Evolutionary conservation across 352 stramenopile genomes (phyloP).

Genomic region (Phytophthora fragariae): DNA sequence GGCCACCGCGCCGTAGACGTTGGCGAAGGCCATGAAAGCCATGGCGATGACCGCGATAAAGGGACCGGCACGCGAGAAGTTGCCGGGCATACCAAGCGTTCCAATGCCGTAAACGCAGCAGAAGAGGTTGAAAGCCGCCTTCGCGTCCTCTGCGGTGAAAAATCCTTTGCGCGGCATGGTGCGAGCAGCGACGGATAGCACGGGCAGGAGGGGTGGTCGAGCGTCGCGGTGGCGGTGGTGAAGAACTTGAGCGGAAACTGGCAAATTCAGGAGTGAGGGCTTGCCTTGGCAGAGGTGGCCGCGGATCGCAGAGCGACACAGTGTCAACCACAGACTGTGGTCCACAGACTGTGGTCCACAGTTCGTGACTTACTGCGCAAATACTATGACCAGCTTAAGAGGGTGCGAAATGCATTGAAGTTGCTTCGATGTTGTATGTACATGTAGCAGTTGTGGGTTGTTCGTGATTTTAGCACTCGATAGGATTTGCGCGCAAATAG

Average conservation of each 20-base stretch:
- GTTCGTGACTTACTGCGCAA: no score
- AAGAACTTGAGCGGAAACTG: slow-evolving; percentile 32
- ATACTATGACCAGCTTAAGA: no score
- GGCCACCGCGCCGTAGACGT: slow-evolving; percentile 47
- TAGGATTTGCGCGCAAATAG: no score
- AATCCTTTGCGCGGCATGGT: slow-evolving; percentile 7
- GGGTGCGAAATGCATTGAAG: no score
- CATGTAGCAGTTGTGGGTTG: no score
- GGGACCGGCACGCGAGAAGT: slow-evolving; percentile 56
- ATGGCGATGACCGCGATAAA: slow-evolving; percentile 44
- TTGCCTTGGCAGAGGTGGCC: background rate
- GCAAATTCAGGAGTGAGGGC: slow-evolving; percentile 9
- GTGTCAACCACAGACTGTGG: background rate
- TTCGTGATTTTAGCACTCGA: no score
- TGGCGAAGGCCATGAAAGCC: slow-evolving; percentile 62
- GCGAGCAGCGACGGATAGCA: background rate
- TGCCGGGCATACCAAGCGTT: slow-evolving; percentile 62
- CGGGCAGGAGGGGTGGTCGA: background rate
- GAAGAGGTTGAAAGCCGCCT: slow-evolving; percentile 51
- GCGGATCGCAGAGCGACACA: slow-evolving; percentile 1
- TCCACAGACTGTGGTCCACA: background rate
- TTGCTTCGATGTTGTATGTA: no score
- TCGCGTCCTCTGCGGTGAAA: slow-evolving; percentile 49
- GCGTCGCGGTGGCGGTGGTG: background rate
- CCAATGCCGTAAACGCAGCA: slow-evolving; percentile 66